A percentile compares a stretch with the other conserved stretches of the same genome.
These are phyloP conservation scores for Tricholoma bakamatsutake DNA, from an alignment of 768 basidiomycete species.

Conservation along the genomic window DNA sequence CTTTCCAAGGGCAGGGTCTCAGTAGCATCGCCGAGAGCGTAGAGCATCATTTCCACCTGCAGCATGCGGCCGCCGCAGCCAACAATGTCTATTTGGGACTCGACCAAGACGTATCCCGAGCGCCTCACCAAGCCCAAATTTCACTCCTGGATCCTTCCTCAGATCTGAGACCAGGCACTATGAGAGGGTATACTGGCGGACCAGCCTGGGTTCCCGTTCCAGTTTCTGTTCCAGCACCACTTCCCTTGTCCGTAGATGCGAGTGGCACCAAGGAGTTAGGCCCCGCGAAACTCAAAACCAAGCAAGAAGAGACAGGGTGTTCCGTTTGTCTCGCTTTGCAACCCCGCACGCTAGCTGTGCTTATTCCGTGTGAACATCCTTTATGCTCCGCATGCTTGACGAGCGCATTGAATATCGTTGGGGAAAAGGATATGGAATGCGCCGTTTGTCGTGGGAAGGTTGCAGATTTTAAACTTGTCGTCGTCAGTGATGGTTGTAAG, in stretches of 20 bases:
- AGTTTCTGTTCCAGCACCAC: slow-evolving; percentile 5
- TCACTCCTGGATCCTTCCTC: slow-evolving; percentile 4
- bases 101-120: slow-evolving; percentile 3
- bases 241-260: slow-evolving; percentile 1
- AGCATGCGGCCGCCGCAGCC: slow-evolving; percentile 17
- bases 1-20: slow-evolving; percentile 31
- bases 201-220: slow-evolving; percentile 19
- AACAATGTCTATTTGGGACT: slow-evolving; percentile 11
- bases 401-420: slow-evolving; percentile 83
- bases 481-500: slow-evolving; percentile 6
- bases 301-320: slow-evolving; percentile 31
- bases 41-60: slow-evolving; percentile 39
- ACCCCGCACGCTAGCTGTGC: slow-evolving; percentile 48
- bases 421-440: slow-evolving; percentile 85
- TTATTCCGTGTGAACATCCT: slow-evolving; percentile 71
- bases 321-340: slow-evolving; percentile 54
- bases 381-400: slow-evolving; percentile 80
- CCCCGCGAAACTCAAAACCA: background rate
- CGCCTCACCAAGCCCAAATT: background rate
- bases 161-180: slow-evolving; percentile 1
- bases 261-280: background rate
- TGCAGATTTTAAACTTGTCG: slow-evolving; percentile 56
- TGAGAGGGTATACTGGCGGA: slow-evolving; percentile 4
- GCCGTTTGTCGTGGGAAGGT: slow-evolving; percentile 72
- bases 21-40: slow-evolving; percentile 34